A percentile compares a stretch with the other conserved stretches of the same genome.
Evolutionary conservation across 1,284 basidiomycete species (phyloP).

Genomic region (Anthracocystis walkeri): DNA sequence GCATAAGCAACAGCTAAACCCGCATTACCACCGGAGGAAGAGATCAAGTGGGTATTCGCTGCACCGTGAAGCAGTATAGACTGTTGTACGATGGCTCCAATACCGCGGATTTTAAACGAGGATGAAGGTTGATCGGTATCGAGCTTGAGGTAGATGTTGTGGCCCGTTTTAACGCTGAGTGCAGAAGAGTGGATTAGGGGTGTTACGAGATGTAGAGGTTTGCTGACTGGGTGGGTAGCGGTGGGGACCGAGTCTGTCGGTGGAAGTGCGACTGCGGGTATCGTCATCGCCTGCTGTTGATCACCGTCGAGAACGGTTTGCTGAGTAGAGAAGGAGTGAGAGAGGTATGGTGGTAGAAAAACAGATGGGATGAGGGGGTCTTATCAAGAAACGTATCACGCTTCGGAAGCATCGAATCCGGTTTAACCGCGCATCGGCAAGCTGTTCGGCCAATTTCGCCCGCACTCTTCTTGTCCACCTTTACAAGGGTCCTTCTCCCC

Average conservation of each 20-base stretch:
- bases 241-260: conserved; percentile 3
- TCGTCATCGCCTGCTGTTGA: conserved; percentile 13
- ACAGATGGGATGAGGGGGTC: not conserved
- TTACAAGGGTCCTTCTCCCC: not conserved
- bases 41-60: conserved; percentile 53
- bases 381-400: not conserved
- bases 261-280: not conserved
- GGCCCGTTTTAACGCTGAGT: conserved; percentile 20
- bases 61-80: conserved; percentile 13
- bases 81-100: conserved; percentile 43
- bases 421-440: not conserved
- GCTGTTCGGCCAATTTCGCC: conserved; percentile 37
- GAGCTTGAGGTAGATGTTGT: conserved; percentile 66
- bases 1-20: conserved; percentile 64
- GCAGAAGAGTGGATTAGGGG: conserved; percentile 26
- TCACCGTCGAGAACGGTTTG: not conserved
- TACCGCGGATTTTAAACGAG: conserved; percentile 66
- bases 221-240: not conserved
- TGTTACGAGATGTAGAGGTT: conserved; percentile 15
- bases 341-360: not conserved
- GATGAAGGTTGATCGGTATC: conserved; percentile 65
- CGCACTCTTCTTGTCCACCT: not conserved
- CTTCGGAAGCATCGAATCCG: not conserved
- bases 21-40: conserved; percentile 68
- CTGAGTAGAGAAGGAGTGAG: not conserved